Evolutionary conservation across 1,284 basidiomycete species (phyloP), one percentile per base, ranked within the genome.

Genomic region (Papiliotrema fonsecae): DNA sequence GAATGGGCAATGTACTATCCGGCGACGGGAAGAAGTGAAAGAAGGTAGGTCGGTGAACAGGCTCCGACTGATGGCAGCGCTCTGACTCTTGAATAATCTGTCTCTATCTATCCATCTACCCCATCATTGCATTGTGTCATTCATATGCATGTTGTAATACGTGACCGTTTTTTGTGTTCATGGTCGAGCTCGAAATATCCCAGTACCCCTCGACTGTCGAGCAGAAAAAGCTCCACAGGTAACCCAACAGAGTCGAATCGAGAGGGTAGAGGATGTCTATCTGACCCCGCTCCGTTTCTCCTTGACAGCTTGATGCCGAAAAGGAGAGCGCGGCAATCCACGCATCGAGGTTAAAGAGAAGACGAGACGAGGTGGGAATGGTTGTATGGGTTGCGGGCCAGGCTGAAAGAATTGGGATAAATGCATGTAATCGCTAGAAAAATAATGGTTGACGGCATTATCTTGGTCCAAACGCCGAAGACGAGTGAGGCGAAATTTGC

Each of bases 1-100:
- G 79, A 82, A 16, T 93, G 92, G 75, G 87, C 86, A n/a, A 86
- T 88, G 16, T 94, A 91, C 64, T 87, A 85, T 48, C 90, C 90
- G 26, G 62, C 70, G 4, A 72, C 68, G 3, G 68, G 71, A 40
- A 54, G 69, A 45, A 73, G 70, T 36, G 61, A 64, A 49, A 61
- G 72, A 37, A 73, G 73, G 71, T 68, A 47, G 52, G 62, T 61
- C 11, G 2, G 7, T n/a, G 10, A 26, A 6, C 2, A 28, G n/a
- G 10, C 13, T 34, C 37, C 51, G 43, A 51, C 37, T 32, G 19
- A 27, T 21, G 37, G 1, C 45, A 64, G 61, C 54, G 61, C 60
- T n/a, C 56, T 65, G 52, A 59, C 57, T 7, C 40, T 65, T 30
- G 63, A 65, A 22, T 57, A 40, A 50, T 32, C 24, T 26, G 7